These are phyloP conservation scores for sunflower (Helianthus annuus) DNA, from an alignment of 129 eudicot species.

Conservation along the genomic window DNA sequence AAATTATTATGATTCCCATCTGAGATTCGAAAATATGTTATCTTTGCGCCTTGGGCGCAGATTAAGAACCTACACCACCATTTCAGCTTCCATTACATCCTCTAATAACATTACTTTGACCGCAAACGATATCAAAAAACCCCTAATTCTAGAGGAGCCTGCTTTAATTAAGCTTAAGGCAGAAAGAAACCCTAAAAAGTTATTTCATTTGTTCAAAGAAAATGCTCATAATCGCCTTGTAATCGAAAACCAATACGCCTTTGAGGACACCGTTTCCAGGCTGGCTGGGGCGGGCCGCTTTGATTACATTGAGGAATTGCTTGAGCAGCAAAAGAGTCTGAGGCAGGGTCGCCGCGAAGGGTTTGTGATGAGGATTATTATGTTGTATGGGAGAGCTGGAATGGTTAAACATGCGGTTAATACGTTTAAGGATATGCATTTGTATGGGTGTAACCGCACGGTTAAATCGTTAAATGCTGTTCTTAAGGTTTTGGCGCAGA, in stretches of 20 bases:
- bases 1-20: constrained; percentile 16
- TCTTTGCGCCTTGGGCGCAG: constrained; percentile 38
- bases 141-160: constrained; percentile 47
- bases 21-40: constrained; percentile 32
- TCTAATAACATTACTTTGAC: constrained; percentile 14
- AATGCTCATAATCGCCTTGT: constrained; percentile 64
- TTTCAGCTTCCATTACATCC: constrained; percentile 7
- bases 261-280: constrained; percentile 71
- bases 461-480: constrained; percentile 79
- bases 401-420: constrained; percentile 66
- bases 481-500: constrained; percentile 61
- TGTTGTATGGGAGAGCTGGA: constrained; percentile 82
- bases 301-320: constrained; percentile 71
- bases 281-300: constrained; percentile 76
- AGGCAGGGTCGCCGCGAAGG: constrained; percentile 89
- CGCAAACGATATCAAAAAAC: constrained; percentile 33
- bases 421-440: constrained; percentile 72
- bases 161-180: constrained; percentile 60
- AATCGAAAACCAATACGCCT: constrained; percentile 63
- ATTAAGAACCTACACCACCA: constrained; percentile 26
- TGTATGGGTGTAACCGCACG: constrained; percentile 59
- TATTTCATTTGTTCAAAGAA: constrained; percentile 63
- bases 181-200: constrained; percentile 72
- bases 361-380: constrained; percentile 70
- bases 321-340: constrained; percentile 78